Percentiles rank a stretch among this genome's conserved stretches.
phyloP scores from a whole-genome alignment of 2,329 filamentous ascomycete species.

The Fusarium pseudoanthophilum region DNA sequence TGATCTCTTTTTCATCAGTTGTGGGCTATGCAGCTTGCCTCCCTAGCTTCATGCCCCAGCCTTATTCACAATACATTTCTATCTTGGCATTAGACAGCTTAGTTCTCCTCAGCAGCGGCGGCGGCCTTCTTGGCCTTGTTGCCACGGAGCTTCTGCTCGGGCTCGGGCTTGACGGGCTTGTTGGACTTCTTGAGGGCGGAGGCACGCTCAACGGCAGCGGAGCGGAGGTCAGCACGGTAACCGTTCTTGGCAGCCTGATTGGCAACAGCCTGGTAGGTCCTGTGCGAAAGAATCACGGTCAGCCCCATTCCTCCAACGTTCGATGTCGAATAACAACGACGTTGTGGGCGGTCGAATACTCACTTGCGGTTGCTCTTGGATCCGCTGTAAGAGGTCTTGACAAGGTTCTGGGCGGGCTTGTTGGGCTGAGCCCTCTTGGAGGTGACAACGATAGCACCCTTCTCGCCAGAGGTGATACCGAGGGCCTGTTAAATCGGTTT shows the following conservation, averaged over 20 bases:
- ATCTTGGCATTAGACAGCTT: conserved; percentile 36
- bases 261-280: conserved; percentile 91
- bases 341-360: conserved; percentile 35
- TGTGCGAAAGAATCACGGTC: conserved; percentile 51
- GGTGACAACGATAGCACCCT: conserved; percentile 82
- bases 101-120: conserved; percentile 55
- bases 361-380: conserved; percentile 80
- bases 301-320: conserved; percentile 2
- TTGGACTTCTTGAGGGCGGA: conserved; percentile 85
- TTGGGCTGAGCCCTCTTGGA: conserved; percentile 84
- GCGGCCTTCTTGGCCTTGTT: conserved; percentile 81
- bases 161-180: conserved; percentile 79
- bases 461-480: conserved; percentile 78
- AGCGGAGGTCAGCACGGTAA: conserved; percentile 85
- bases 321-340: background rate
- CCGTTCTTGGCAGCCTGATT: conserved; percentile 82
- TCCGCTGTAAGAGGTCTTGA: conserved; percentile 75
- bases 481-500: conserved; percentile 71
- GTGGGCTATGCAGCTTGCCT: conserved; percentile 37
- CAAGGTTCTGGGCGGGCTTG: conserved; percentile 76
- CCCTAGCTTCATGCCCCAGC: conserved; percentile 34
- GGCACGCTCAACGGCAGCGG: conserved; percentile 84
- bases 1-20: conserved; percentile 38
- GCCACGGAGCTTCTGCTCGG: conserved; percentile 80
- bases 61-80: conserved; percentile 33